These are phyloP conservation scores for Rhodotorula paludigena DNA, from an alignment of 768 basidiomycete genomes.

Conservation along the genomic window DNA sequence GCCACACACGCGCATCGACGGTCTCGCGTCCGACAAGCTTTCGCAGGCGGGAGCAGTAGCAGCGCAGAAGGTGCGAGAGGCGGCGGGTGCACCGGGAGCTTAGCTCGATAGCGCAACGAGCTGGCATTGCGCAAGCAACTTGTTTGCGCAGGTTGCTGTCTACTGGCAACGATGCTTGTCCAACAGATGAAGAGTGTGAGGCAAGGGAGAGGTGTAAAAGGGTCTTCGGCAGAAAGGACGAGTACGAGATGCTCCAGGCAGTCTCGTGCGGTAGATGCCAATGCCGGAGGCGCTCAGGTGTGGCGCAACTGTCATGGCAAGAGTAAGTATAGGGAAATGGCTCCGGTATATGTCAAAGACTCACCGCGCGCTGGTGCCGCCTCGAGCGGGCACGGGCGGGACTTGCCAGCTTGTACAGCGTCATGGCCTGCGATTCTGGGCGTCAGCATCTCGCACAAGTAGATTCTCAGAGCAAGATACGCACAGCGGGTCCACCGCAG, in stretches of 20 bases:
- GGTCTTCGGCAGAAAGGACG: too few species aligned
- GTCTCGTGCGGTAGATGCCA: too few species aligned
- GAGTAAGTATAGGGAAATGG: background rate
- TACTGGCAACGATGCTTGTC: too few species aligned
- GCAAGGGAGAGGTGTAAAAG: too few species aligned
- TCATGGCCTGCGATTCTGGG: too few species aligned
- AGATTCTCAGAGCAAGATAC: background rate
- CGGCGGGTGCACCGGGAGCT: slow-evolving; percentile 3
- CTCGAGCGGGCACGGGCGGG: background rate
- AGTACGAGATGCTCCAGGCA: too few species aligned
- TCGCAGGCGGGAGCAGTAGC: background rate
- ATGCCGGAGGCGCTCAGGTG: too few species aligned
- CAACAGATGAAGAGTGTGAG: too few species aligned
- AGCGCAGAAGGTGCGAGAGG: slow-evolving; percentile 1
- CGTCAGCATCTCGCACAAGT: too few species aligned
- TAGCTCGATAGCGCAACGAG: background rate
- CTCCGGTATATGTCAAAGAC: background rate
- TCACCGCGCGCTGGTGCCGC: background rate
- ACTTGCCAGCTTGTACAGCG: background rate
- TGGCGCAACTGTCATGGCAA: background rate
- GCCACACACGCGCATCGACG: background rate
- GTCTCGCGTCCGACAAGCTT: background rate
- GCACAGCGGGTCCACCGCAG: slow-evolving; percentile 6
- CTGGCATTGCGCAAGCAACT: background rate
- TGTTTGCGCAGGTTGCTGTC: too few species aligned